Evolutionary conservation across 129 eudicot genomes (phyloP), one percentile per base, ranked within the genome.

Genomic region (Saposhnikovia divaricata): DNA sequence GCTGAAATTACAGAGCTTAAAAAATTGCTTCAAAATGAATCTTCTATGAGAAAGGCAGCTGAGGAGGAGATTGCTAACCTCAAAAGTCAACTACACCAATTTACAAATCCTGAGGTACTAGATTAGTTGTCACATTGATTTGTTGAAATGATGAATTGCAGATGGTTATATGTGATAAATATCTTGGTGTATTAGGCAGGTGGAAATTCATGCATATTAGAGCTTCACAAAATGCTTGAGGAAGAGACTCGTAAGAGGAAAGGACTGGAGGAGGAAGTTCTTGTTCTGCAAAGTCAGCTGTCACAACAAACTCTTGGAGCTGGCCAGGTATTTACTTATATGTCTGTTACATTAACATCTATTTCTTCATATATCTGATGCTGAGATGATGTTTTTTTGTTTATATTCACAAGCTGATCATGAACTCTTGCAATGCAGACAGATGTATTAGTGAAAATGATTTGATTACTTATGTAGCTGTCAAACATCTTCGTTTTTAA

Each of bases 201-300:
- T 85, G 99, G 87, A 85, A 78, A 83, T 84, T 75, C 87, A 53
- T 88, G 93, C 84, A 82, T 87, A n/a, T 63, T 87, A 70, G 80
- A 88, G 83, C 97, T 92, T 71, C 90, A 88, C 76, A 84, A 84
- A 81, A 78, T 88, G 86, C 86, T 96, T 53, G 98, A 96, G 70
- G 97, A 96, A 28, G 99, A 92, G 79, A 88, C 81, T 74, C 89
- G 50, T 72, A 89, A 92, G 81, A 96, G 88, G 75, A 92, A 91
- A 86, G 92, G 88, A 85, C 89, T 96, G 48, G 95, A 92, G 85
- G 97, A 96, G 77, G 99, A 96, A 90, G 87, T 92, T 51, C 77
- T 87, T 63, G 43, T 89, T 61, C 84, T 96, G 70, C 90, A 89
- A 79, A 91, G 92, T 84, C 96, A 91, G 87, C 84, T 96, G 84